Base-by-base conservation (phyloP, 1,139 yeast genomes). In the Debaryomyces coudertii region DNA sequence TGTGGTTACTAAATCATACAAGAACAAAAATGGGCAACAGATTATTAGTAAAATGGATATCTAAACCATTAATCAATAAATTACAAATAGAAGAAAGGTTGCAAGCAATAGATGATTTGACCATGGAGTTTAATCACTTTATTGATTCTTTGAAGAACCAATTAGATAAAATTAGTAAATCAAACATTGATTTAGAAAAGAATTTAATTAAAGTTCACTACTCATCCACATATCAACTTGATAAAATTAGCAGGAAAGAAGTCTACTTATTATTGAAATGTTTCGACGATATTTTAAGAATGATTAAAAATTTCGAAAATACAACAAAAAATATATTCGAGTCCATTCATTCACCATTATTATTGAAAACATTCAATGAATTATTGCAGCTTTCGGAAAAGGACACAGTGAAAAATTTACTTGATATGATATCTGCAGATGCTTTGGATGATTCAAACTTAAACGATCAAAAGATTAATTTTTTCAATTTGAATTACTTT, bases 1-100 rank as follows among this genome's bases (percentile, higher is more conserved):
- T 87, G 12, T 87, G 93, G 90, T 69, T 89, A 2, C 60, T 93
- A 51, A 88, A 92, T 61, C 92, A 86, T 52, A 88, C 98, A 0
- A 69, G 82, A 36, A 89, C 97, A 0, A 73, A 77, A 27, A 87
- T 85, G 65, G 99, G 99, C 0, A 77, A 73, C 43, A 66, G 97
- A 45, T 57, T 80, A 48, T 62, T 93, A 15, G 73, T 74, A 28
- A 71, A 77, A 42, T 93, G 99, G 99, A 68, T 92, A 0, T 74
- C 83, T 1, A 72, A 77, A 50, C 99, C 99, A 1, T 70, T 92
- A 29, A 65, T 80, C 0, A 73, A 82, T 36, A 65, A 72, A 25
- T 69, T 65, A 0, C 65, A 66, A n/a, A 83, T 90, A 5, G 77
- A 77, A 47, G 72, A 74, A 16, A 73, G 99, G 30, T 67, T 77